phyloP scores from a whole-genome alignment of 257 asterid species.

The Orobanche coerulescens region DNA sequence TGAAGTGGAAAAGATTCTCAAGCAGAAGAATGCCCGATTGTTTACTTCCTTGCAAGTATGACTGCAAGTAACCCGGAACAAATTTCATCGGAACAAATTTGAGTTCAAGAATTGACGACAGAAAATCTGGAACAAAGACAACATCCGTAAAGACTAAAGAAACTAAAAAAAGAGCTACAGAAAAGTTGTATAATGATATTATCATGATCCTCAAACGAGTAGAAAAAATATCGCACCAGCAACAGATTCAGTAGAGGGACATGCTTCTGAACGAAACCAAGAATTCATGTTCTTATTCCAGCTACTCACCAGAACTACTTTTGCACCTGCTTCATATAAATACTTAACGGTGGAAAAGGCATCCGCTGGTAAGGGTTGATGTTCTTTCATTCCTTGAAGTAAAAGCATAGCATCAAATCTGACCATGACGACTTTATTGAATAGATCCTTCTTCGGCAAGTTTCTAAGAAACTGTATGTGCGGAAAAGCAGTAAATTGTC shows the following conservation, averaged over 20 bases:
- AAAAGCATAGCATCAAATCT: slow-evolving; percentile 54
- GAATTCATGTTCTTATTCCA: slow-evolving; percentile 39
- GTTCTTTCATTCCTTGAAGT: slow-evolving; percentile 31
- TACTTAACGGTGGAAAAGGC: slow-evolving; percentile 59
- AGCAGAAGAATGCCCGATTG: slow-evolving; percentile 42
- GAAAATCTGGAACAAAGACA: slow-evolving; percentile 43
- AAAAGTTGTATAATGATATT: slow-evolving; percentile 9
- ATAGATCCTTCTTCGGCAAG: slow-evolving; percentile 55
- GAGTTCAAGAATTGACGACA: slow-evolving; percentile 54
- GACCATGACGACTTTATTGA: slow-evolving; percentile 66
- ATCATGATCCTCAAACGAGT: slow-evolving; percentile 17
- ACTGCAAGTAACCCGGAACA: slow-evolving; percentile 24
- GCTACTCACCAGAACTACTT: slow-evolving; percentile 56
- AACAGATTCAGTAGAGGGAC: slow-evolving; percentile 36
- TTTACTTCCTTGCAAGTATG: slow-evolving; percentile 27
- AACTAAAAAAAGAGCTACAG: neutral
- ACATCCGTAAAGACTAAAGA: neutral
- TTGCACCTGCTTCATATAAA: slow-evolving; percentile 57
- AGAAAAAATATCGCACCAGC: slow-evolving; percentile 42
- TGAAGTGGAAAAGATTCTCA: slow-evolving; percentile 55
- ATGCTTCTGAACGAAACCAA: slow-evolving; percentile 23
- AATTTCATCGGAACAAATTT: slow-evolving; percentile 54
- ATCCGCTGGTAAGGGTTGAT: slow-evolving; percentile 27
- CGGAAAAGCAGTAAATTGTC: slow-evolving; percentile 38
- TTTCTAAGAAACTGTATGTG: slow-evolving; percentile 54